Percentiles rank a stretch among this genome's conserved stretches.
Evolutionary conservation across 768 basidiomycete species (phyloP).

Genomic region (Suillus subluteus): DNA sequence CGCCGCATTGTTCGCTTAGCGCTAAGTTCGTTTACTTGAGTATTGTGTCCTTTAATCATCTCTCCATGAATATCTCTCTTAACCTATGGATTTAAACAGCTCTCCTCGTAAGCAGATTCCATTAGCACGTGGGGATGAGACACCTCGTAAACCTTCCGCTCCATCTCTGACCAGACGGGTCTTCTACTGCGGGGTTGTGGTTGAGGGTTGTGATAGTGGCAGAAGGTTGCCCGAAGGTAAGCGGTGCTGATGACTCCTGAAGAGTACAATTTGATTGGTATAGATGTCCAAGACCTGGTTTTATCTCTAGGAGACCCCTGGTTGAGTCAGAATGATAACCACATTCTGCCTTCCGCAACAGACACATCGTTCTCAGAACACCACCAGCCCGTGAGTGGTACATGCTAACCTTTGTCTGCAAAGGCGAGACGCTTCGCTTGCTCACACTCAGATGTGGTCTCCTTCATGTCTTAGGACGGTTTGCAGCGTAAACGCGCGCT

Average conservation of each 20-base stretch:
- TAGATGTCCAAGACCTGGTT: slow-evolving; percentile 81
- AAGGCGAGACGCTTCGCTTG: slow-evolving; percentile 6
- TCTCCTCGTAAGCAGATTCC: slow-evolving; percentile 79
- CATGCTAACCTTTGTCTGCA: slow-evolving; percentile 1
- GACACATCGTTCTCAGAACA: slow-evolving; percentile 40
- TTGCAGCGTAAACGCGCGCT: slow-evolving; percentile 56
- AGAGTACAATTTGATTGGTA: slow-evolving; percentile 17
- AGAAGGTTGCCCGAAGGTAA: slow-evolving; percentile 69
- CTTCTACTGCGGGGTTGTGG: slow-evolving; percentile 89
- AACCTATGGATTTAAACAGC: slow-evolving; percentile 61
- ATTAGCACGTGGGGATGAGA: slow-evolving; percentile 70
- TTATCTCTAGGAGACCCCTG: slow-evolving; percentile 75
- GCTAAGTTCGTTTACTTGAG: slow-evolving; percentile 2
- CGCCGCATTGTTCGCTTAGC: slow-evolving; percentile 1
- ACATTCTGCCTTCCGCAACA: slow-evolving; percentile 48
- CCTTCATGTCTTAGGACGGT: slow-evolving; percentile 28
- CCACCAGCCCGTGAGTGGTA: slow-evolving; percentile 48
- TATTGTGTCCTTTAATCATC: slow-evolving; percentile 3
- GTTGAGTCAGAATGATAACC: slow-evolving; percentile 50
- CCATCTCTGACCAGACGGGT: slow-evolving; percentile 70
- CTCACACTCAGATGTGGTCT: slow-evolving; percentile 8
- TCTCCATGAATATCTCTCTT: slow-evolving; percentile 2
- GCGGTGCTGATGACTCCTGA: slow-evolving; percentile 16
- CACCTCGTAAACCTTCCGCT: slow-evolving; percentile 43
- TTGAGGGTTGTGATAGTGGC: slow-evolving; percentile 80